These are phyloP conservation scores for Penicillium salamii DNA, from an alignment of 495 filamentous ascomycete species.

Conservation along the genomic window DNA sequence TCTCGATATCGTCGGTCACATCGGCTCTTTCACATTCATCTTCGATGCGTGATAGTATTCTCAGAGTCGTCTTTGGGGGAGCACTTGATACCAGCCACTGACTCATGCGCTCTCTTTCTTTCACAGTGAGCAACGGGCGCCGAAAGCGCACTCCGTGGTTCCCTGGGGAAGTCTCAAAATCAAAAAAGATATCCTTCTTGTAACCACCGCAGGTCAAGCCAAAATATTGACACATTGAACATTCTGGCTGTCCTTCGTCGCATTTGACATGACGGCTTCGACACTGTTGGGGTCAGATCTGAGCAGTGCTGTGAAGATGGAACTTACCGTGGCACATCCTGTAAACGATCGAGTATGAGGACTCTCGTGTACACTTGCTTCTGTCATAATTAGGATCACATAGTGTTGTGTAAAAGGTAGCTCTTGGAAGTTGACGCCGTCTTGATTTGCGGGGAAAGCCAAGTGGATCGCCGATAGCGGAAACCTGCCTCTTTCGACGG, in stretches of 20 bases:
- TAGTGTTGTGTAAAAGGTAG: too few species aligned
- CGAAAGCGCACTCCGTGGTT: slow-evolving; percentile 21
- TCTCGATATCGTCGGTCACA: neutral
- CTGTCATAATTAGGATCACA: neutral
- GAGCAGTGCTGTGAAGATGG: neutral
- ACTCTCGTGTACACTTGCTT: slow-evolving; percentile 1
- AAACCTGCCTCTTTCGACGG: slow-evolving; percentile 12
- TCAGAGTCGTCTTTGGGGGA: slow-evolving; percentile 10
- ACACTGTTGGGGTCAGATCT: slow-evolving; percentile 11
- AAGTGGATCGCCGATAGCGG: slow-evolving; percentile 13
- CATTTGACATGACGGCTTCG: slow-evolving; percentile 27
- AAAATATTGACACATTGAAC: slow-evolving; percentile 18
- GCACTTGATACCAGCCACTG: slow-evolving; percentile 18
- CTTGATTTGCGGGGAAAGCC: slow-evolving; percentile 7
- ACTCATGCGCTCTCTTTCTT: slow-evolving; percentile 23
- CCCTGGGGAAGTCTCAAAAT: slow-evolving; percentile 12
- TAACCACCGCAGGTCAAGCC: slow-evolving; percentile 17
- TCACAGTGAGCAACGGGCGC: slow-evolving; percentile 22
- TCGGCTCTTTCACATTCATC: slow-evolving; percentile 10
- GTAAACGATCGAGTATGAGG: slow-evolving; percentile 16
- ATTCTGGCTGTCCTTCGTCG: slow-evolving; percentile 26
- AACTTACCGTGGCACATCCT: slow-evolving; percentile 17
- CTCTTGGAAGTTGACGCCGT: neutral
- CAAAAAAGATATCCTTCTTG: slow-evolving; percentile 25
- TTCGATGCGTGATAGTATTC: slow-evolving; percentile 12